Evolutionary conservation across 768 basidiomycete species (phyloP), one percentile per base, ranked within the genome.

Genomic region (Leccinum imitatum): DNA sequence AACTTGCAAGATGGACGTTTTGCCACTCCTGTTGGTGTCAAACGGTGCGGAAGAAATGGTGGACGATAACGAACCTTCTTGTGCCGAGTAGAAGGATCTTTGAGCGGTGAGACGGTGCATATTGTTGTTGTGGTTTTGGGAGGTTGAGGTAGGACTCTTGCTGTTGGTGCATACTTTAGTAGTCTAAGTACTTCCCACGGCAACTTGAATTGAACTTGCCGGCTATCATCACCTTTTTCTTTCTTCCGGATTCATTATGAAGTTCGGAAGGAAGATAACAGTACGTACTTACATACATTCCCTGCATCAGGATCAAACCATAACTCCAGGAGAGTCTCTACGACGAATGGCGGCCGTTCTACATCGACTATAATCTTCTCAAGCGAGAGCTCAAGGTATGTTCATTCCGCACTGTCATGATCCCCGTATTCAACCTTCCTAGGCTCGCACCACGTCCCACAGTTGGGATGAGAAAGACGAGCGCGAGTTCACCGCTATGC

Each of bases 1-100:
- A 35, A 95, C 92, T 72, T 95, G 86, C 66, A 89, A 84, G 56
- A 95, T 92, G 19, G 91, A 94, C 37, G 94, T 91, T 74, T 97
- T 98, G 60, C 95, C 95, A 59, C 90, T 89, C 76, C 95, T 95
- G 69, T 46, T 56, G 23, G 53, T 59, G 19, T 52, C 30, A 19
- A 59, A 35, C 56, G 14, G 39, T 50, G 6, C 41, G 35, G 23
- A 61, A 23, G 48, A 47, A 30, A 50, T 1, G 33, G 10, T 33
- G 30, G 60, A 63, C 39, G 44, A 53, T 19, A 2, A 44, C 8
- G 21, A 47, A 86, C 87, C 87, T 86, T 66, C 87, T 82, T 65
- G 89, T 80, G 3, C 90, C 90, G 50, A 91, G 76, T 11, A 91
- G 78, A 21, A 92, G 80, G 23, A 93, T 82, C 69, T 89, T 91